Base-by-base conservation (phyloP, 306 rosid genomes). In the Trifolium subterraneum region DNA sequence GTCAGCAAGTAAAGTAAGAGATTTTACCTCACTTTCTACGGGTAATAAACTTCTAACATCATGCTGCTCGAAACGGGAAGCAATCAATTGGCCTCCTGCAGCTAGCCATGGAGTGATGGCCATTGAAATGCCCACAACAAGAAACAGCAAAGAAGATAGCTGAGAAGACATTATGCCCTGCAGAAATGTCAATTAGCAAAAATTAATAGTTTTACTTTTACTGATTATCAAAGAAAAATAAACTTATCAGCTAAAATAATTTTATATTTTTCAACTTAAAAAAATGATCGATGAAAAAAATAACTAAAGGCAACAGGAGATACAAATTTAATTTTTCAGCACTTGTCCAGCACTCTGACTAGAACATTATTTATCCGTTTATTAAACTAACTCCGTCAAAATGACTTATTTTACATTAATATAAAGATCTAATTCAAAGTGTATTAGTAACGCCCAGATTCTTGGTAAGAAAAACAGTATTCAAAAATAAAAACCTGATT, bases 141-240 rank as follows among this genome's bases (percentile, higher is more conserved):
- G 99, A 82, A 95, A 95, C 78, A 95, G 75, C 87, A 95, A 88
- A 72, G 99, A 95, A 19, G 99, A 95, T 61, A 92, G 74, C 70
- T 88, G 93, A 68, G 96, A 60, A 87, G 99, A 84, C 98, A 95
- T 95, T 90, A 95, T 95, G 62, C 98, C 99, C 99, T 95, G 88
- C 56, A 82, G 80, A 83, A 61, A 56, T 78, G 59, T 70, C 33
- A 55, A 25, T 64, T 80, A 65, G 71, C 50, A 73, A 65, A 71
- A 42, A 61, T 47, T 55, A 64, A 4, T 52, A 23, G 75, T 73
- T 27, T 27, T 15, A 23, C 19, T 68, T 44, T 36, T 36, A 19
- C 56, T 52, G 36, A 66, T 67, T 48, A 48, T 15, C 67, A 59
- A 14, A 71, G 69, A 45, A 83, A 71, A 67, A 9, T 8, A 64